phyloP scores from a whole-genome alignment of 2,329 filamentous ascomycete genomes.

The Xenoacremonium recifei region DNA sequence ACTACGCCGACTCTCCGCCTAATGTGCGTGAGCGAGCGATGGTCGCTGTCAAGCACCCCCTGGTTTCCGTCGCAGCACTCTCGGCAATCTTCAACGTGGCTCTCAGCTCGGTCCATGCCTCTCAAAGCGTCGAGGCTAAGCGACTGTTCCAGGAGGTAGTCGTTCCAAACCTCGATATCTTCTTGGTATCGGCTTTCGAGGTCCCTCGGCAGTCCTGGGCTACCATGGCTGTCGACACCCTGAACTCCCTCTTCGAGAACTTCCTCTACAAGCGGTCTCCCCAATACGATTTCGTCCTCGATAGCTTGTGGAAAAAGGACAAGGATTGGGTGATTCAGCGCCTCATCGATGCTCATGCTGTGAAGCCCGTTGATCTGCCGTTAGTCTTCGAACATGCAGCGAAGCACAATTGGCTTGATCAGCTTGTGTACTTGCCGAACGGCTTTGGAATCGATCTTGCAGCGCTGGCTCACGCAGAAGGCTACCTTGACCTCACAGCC shows the following conservation, averaged over 20 bases:
- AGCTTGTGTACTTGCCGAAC: conserved; percentile 74
- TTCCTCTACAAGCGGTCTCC: conserved; percentile 78
- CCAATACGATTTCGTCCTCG: conserved; percentile 83
- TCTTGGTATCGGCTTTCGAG: conserved; percentile 74
- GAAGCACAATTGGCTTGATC: conserved; percentile 80
- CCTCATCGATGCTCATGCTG: conserved; percentile 78
- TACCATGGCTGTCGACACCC: conserved; percentile 68
- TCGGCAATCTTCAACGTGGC: conserved; percentile 66
- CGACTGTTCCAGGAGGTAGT: conserved; percentile 66
- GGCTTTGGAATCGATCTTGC: conserved; percentile 87
- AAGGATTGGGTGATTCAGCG: conserved; percentile 80
- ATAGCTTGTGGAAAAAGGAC: conserved; percentile 90
- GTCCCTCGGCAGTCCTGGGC: conserved; percentile 74
- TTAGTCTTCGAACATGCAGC: conserved; percentile 62
- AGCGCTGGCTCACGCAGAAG: conserved; percentile 78
- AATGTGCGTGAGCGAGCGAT: conserved; percentile 53
- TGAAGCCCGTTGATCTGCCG: conserved; percentile 56
- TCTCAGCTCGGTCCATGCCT: conserved; percentile 59
- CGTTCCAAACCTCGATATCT: conserved; percentile 73
- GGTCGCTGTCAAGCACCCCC: conserved; percentile 75
- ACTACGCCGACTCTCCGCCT: conserved; percentile 49
- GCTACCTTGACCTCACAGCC: conserved; percentile 73
- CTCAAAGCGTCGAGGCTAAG: conserved; percentile 62
- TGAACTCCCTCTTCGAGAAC: conserved; percentile 76
- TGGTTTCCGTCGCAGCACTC: conserved; percentile 85